Evolutionary conservation across 768 basidiomycete genomes (phyloP), one percentile per base, ranked within the genome.

Genomic region (Termitomyces sp.): DNA sequence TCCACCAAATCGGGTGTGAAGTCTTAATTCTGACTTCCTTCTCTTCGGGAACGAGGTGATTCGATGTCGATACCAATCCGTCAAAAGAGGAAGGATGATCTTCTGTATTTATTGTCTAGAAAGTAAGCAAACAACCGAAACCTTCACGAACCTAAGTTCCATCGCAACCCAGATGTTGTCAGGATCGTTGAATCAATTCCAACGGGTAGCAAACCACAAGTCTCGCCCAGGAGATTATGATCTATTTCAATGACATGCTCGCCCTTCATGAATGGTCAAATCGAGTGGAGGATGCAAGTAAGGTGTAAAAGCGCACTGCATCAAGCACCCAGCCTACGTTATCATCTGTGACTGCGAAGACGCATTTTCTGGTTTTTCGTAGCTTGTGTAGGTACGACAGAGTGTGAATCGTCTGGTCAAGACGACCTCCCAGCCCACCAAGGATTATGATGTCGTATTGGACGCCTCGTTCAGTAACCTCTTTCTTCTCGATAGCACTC

Each of bases 391-490:
- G 72, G 49, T 87, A 81, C 2, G 94, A 90, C 12, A 99, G 79
- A 0, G 92, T 88, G 65, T 97, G 94, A 4, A 95, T 77, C 0
- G 94, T 97, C 65, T 99, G 97, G 70, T 99, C 97, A 4, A 99
- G 76, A 28, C 97, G 84, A 0, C 97, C 97, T 5, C 90, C 81
- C 2, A 99, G 75, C 0, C 97, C 95, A 6, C 97, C 95, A 1
- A 96, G 80, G 33, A 99, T 71, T 48, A 98, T 72, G 24, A 91
- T 77, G 50, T 88, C 84, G 62, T 85, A 83, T 77, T 36, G 85
- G 73, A 67, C 83, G 84, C 62, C 73, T 60, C 54, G 63, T 66
- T 8, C 69, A 69, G 47, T 78, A 75, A 64, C 58, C 64, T 94
- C 92, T 58, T 76, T 78, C 54, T 82, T 80, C 49, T 81, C 69